Evolutionary conservation across 2,329 filamentous ascomycete genomes (phyloP).

Genomic region (Fusarium metavorans): DNA sequence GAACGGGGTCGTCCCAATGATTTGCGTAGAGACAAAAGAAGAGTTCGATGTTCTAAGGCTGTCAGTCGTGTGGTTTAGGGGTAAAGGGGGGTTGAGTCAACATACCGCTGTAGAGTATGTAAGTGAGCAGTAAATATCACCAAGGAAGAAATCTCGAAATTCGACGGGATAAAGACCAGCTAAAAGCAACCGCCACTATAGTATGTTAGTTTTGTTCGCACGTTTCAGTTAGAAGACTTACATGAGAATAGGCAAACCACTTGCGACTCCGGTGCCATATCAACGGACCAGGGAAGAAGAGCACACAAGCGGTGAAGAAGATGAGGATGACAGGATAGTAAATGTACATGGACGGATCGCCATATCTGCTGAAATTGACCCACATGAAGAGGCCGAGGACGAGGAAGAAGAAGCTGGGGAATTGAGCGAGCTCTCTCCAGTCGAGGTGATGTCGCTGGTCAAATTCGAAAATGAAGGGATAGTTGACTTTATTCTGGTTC

Average conservation of each 20-base stretch:
- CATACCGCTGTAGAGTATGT: constrained; percentile 89
- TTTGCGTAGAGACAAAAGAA: constrained; percentile 96
- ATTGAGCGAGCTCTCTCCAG: constrained; percentile 88
- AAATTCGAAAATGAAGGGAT: constrained; percentile 96
- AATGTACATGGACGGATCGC: constrained; percentile 75
- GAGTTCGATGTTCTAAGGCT: constrained; percentile 81
- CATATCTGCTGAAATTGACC: constrained; percentile 85
- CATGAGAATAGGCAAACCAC: constrained; percentile 92
- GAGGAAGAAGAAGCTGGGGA: constrained; percentile 87
- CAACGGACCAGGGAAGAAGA: constrained; percentile 81
- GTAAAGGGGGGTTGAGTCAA: constrained; percentile 31
- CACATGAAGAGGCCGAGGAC: constrained; percentile 85
- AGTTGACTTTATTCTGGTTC: constrained; percentile 89
- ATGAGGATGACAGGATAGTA: constrained; percentile 91
- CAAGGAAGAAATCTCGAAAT: constrained; percentile 96
- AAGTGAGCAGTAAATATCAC: constrained; percentile 96
- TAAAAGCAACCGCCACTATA: constrained; percentile 83
- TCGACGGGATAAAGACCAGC: constrained; percentile 93
- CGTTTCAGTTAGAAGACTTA: constrained; percentile 58
- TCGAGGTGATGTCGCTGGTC: constrained; percentile 87
- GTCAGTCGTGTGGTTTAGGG: constrained; percentile 11
- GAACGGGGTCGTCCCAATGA: constrained; percentile 76
- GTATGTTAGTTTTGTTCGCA: constrained; percentile 9
- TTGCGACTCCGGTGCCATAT: constrained; percentile 81
- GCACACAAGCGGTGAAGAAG: constrained; percentile 71